Base-by-base conservation (phyloP, 2,329 filamentous ascomycete species). In the Penicillium sp. region DNA sequence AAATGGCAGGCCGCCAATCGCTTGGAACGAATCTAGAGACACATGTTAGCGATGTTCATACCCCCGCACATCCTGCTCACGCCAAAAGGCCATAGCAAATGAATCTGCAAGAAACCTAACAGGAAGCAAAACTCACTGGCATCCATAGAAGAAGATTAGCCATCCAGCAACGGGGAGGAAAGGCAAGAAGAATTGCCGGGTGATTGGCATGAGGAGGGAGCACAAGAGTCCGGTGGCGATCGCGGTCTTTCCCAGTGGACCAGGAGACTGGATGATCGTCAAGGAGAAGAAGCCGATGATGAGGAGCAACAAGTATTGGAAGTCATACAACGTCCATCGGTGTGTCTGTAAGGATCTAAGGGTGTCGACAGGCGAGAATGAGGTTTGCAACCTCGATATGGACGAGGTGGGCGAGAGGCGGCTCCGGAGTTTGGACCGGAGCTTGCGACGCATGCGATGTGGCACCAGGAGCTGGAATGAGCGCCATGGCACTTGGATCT, bases 111-210 rank as follows among this genome's bases (percentile, higher is more conserved):
- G 25, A 39, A 45, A 13, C 8, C 7, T 5, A 8, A 27, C 3
- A 31, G 19, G 17, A 45, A 31, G 41, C 56, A 53, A 49, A 27
- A 85, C 91, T 81, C 86, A 96, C 91, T 93, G 89, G 81, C 90
- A 94, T 63, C 89, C 88, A 75, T 94, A 96, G 79, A 96, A 97
- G 74, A 96, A 91, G 49, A 97, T 80, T 41, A 97, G 81, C 85
- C 93, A 97, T 25, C 87, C 88, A 75, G 90, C 88, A 63, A 96
- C 91, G 7, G 91, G 89, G 59, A 94, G 81, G 53, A 92, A 92
- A 10, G 93, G 93, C 42, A 96, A 81, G 73, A 96, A 91, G 75
- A 97, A 96, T 74, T 97, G 93, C 63, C 91, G 84, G 4, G 93
- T 96, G 50, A 91, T 83, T 7, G 93, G 93, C 75, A 96, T 84